Evolutionary conservation across 1,139 yeast genomes (phyloP), one percentile per base, ranked within the genome.

Genomic region (Blastobotrys aristatus): DNA sequence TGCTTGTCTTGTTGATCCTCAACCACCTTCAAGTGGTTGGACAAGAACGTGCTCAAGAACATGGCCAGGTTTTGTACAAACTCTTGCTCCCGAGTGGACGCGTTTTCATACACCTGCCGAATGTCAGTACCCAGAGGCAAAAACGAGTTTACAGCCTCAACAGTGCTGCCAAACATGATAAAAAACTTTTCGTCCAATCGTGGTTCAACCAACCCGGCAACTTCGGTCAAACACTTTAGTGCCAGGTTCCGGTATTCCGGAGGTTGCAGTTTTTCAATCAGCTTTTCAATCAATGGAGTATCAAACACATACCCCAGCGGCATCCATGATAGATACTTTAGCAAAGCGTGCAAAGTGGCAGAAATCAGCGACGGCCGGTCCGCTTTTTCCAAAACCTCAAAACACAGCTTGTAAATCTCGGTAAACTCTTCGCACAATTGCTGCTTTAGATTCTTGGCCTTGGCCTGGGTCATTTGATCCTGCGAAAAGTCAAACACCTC

Each of bases 381-480:
- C 2, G 96, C 89, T 63, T 87, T 88, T 63, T 89, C 96, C 59
- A 92, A 76, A 11, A 92, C 94, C 69, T 90, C 96, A 64, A 80
- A 88, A 70, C 98, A 92, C 54, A 94, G 76, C 62, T 85, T 86
- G 72, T 89, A 92, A 59, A 92, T 90, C 62, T 87, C 95, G 57
- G 90, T 88, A 61, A 92, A 92, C 68, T 92, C 98, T 47, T 83
- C 82, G 57, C 84, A 78, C 88, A 92, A 84, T 58, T 89, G 85
- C 45, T 77, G 74, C 66, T 88, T 92, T 64, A 94, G 77, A 53
- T 80, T 79, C 61, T 82, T 79, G 10, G 95, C 88, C 68, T 92
- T 92, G 7, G 96, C 95, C 68, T 89, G 96, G 31, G 99, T 92
- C 84, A 92, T 82, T 65, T 88, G 96, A 57, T 90, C 97, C 43